These are phyloP conservation scores for Postia placenta DNA, from an alignment of 768 basidiomycete genomes.

Conservation along the genomic window DNA sequence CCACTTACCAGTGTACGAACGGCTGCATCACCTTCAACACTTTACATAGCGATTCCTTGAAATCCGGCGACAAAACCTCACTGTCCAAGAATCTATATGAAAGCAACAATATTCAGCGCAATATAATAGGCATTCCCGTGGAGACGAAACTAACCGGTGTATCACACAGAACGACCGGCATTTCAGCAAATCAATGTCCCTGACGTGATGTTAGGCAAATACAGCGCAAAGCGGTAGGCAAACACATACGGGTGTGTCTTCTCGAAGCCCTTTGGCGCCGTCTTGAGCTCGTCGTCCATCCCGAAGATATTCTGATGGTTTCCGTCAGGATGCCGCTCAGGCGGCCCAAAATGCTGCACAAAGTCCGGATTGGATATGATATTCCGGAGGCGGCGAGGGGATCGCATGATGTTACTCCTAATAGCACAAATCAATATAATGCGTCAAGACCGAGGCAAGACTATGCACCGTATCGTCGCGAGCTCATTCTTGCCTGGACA, in stretches of 20 bases:
- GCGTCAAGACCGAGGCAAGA: not conserved
- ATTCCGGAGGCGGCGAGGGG: slow-evolving; percentile 54
- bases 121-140: too few relatives aligned
- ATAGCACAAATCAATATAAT: not conserved
- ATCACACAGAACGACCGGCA: slow-evolving; percentile 72
- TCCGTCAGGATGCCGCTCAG: slow-evolving; percentile 56
- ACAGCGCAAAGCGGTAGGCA: not conserved
- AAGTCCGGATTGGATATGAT: slow-evolving; percentile 69
- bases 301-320: slow-evolving; percentile 78
- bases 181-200: slow-evolving; percentile 90
- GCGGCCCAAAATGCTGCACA: slow-evolving; percentile 68
- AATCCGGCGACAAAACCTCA: slow-evolving; percentile 62
- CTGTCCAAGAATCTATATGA: slow-evolving; percentile 61
- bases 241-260: slow-evolving; percentile 75
- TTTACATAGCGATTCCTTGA: slow-evolving; percentile 53
- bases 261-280: slow-evolving; percentile 83
- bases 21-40: slow-evolving; percentile 57
- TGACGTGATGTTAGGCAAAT: slow-evolving; percentile 19
- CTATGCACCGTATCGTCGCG: slow-evolving; percentile 51
- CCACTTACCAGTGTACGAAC: slow-evolving; percentile 70
- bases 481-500: slow-evolving; percentile 77
- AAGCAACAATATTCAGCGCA: not conserved
- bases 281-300: slow-evolving; percentile 80
- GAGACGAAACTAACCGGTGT: slow-evolving; percentile 47
- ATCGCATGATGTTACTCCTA: slow-evolving; percentile 58